Evolutionary conservation across 169 alveolate genomes (phyloP), one percentile per base, ranked within the genome.

Genomic region (Ichthyophthirius multifiliis): DNA sequence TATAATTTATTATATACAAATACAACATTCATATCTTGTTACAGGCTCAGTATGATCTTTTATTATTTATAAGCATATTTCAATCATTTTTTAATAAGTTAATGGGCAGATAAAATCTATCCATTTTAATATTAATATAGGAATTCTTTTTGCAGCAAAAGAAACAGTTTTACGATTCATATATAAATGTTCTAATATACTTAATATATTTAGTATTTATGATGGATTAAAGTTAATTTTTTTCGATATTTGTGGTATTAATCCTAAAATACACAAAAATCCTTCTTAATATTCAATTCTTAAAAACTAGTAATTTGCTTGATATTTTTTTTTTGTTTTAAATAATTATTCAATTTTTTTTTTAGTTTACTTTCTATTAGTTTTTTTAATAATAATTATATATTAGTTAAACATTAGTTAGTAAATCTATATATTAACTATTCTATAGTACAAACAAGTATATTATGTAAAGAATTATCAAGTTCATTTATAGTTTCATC

Each of bases 71-170:
- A 55, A 39, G 71, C 16, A 27, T 39, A 27, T 55, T 13, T 10
- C 31, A 39, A 27, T 55, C 71, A 27, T 20, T 27, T 13, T 27
- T 55, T 27, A 55, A 27, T 55, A 27, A 39, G 4, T 46, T 55
- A 55, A 34, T 27, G 23, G 71, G 71, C 23, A 55, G 71, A 18
- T 55, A 55, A n/a, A n/a, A 4, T 55, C 39, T 27, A 55, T 55
- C 71, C 71, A 55, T 55, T 23, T 55, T 1, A 39, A 27, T 7
- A 55, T 39, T 27, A 55, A 55, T 27, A 55, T 55, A 20, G 71
- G 71, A 55, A 55, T 55, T 27, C 71, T 34, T 55, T 39, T 55
- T 20, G 71, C 71, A 18, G 71, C 71, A 10, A 55, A 55, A 18
- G 12, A 27, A 34, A 55, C 31, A 15, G 12, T 16, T 18, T 55